Evolutionary conservation across 1,139 yeast genomes (phyloP), one percentile per base, ranked within the genome.

Genomic region (Scheffersomyces titani): DNA sequence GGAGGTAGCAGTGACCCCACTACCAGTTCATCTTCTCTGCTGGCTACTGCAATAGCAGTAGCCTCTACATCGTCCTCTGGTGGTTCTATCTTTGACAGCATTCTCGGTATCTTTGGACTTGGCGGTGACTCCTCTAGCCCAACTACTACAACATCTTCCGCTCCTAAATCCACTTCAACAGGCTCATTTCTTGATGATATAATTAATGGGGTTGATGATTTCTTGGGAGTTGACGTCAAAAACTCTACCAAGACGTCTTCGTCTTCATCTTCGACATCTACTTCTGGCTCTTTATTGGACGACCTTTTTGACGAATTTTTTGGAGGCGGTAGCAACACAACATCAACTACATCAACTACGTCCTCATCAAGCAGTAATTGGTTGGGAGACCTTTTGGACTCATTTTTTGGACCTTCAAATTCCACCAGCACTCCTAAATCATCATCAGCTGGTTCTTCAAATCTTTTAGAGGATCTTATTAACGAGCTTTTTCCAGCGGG

Each of bases 71-170:
- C 51, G 6, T 22, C 47, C 11, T 48, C 21, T 5, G 52, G 52
- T 5, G 53, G 51, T 21, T 53, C 51, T 22, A 51, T 54, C 50
- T 36, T 36, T 19, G 48, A 51, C 40, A 11, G 40, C 40, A 30
- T 30, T 30, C 40, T 30, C 40, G 40, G 40, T 18, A 21, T 53
- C 40, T 46, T 53, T 40, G 52, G 57, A 36, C 44, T 46, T 44
- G 22, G 54, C 19, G 49, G 54, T 9, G 47, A 60, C 6, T 44
- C 61, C n/a, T 47, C 60, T 7, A 52, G 66, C 18, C 51, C 66
- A 40, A 52, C 65, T 40, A 51, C 67, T 18, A 51, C 66, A 30
- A 52, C 65, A 40, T 57, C 68, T 30, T 51, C 66, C 6, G 47
- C 63, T 16, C 40, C 40, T 11, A 30, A 30, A 30, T 50, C 57